Evolutionary conservation across 1,284 basidiomycete genomes (phyloP).

Genomic region (Leccinum solheimii): DNA sequence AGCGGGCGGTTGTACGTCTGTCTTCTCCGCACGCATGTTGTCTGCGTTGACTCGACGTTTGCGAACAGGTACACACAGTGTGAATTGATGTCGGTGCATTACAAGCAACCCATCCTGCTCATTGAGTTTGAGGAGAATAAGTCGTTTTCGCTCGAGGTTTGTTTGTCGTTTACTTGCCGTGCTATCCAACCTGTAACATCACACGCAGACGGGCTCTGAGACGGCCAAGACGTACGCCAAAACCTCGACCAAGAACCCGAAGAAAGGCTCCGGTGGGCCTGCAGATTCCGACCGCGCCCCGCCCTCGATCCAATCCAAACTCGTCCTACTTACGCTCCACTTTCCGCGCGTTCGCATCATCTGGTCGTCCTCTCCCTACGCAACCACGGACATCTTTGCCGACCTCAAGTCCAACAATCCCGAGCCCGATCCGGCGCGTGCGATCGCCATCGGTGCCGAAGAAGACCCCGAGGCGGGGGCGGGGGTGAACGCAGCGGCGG

Average conservation of each 20-base stretch:
- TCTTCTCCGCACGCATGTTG: not conserved
- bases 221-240: slow-evolving; percentile 65
- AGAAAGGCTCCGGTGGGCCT: slow-evolving; percentile 47
- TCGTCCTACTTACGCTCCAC: slow-evolving; percentile 84
- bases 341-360: slow-evolving; percentile 93
- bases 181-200: slow-evolving; percentile 1
- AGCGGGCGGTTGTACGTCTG: slow-evolving; percentile 83
- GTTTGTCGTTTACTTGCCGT: slow-evolving; percentile 21
- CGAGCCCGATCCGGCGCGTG: slow-evolving; percentile 80
- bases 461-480: slow-evolving; percentile 64
- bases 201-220: slow-evolving; percentile 53
- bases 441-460: slow-evolving; percentile 80
- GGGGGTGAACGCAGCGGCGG: slow-evolving; percentile 70
- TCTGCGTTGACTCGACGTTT: not conserved
- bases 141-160: slow-evolving; percentile 85
- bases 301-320: slow-evolving; percentile 78
- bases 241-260: slow-evolving; percentile 49
- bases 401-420: slow-evolving; percentile 86
- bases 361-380: slow-evolving; percentile 96
- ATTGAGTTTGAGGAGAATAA: slow-evolving; percentile 99
- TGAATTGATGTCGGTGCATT: slow-evolving; percentile 95
- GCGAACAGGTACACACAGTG: slow-evolving; percentile 87
- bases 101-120: slow-evolving; percentile 91
- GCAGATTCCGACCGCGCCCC: slow-evolving; percentile 43
- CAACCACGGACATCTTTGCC: slow-evolving; percentile 89